Evolutionary conservation across 2,329 filamentous ascomycete species (phyloP), one percentile per base, ranked within the genome.

Genomic region (Nemania abortiva): DNA sequence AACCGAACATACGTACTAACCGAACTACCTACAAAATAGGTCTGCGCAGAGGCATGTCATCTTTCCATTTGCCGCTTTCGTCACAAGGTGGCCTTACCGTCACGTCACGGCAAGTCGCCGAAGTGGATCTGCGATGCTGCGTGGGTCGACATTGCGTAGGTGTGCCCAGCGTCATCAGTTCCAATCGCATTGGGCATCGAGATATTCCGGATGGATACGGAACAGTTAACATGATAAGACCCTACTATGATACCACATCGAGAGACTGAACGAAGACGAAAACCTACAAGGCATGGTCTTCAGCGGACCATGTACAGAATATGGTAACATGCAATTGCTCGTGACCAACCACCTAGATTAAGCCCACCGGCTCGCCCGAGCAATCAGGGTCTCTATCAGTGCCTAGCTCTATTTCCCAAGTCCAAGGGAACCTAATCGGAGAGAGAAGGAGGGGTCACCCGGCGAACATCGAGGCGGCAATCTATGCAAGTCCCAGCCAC

Each of bases 21-120:
- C n/a, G n/a, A 27, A 27, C 24, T 27, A 27, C 5, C 24, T 27
- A 27, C 24, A 27, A 5, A 27, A 5, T 27, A 27, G 24, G 24
- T 27, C 24, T 27, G 5, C 24, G 2, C 24, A 27, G 24, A 22
- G n/a, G 6, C 47, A 53, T 31, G 27, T 47, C 2, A n/a, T 47
- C 39, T 55, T 64, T 69, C 18, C 20, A 63, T 73, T 74, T 72
- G 72, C 75, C 75, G 70, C 75, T 74, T 74, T 77, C 74, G 75
- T 77, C 75, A 77, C 72, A 67, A 63, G 70, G 70, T 69, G 67
- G 59, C 62, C 34, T 52, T 49, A 47, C 52, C 52, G 57, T 64
- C 61, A 65, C 39, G 31, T n/a, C n/a, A n/a, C n/a, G n/a, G n/a
- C 49, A 55, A 58, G 57, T 50, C 39, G 58, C 53, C 61, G 57